Evolutionary conservation across 1,139 yeast species (phyloP), one percentile per base, ranked within the genome.

Genomic region (Protomyces gravidus): DNA sequence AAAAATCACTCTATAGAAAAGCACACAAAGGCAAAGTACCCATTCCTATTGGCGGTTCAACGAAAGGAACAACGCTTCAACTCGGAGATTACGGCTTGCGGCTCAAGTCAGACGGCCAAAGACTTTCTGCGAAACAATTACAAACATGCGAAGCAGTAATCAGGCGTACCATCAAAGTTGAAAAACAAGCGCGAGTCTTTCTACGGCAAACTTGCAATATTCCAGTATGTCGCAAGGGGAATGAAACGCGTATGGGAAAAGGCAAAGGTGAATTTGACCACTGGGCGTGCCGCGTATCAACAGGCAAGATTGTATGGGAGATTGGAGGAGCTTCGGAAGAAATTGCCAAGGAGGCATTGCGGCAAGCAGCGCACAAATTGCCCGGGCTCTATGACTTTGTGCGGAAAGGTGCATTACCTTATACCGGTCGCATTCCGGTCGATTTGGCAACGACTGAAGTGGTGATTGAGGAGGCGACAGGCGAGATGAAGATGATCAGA

Each of bases 241-340:
- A 94, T 73, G 97, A 92, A 63, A 89, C 97, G 19, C 92, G 99
- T 84, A 92, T 92, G 99, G 99, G 99, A 78, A 92, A 94, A 74
- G 99, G 99, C 77, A 92, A 92, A 74, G 99, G 99, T 73, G 85
- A 94, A 0, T 90, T 92, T 71, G 96, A 89, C 68, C 95, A 89
- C 76, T 94, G 97, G 97, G 95, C 95, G 65, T 87, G 85, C 47
- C 82, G 99, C 68, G 92, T 92, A 19, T 95, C 98, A 50, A 89
- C 97, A 0, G 99, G 99, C 2, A 89, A 89, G 70, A 84, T 92
- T 52, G 77, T 89, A 36, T 89, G 90, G 70, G 99, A 92, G 74
- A 83, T 90, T 69, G 86, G 85, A n/a, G 85, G 84, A 47, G 78
- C 76, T 46, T 97, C 94, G 72, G 96, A 89, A 70, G 83, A 82